Conservation (phyloP, 2,329 filamentous ascomycete species). For the Coleophoma cylindrospora region DNA sequence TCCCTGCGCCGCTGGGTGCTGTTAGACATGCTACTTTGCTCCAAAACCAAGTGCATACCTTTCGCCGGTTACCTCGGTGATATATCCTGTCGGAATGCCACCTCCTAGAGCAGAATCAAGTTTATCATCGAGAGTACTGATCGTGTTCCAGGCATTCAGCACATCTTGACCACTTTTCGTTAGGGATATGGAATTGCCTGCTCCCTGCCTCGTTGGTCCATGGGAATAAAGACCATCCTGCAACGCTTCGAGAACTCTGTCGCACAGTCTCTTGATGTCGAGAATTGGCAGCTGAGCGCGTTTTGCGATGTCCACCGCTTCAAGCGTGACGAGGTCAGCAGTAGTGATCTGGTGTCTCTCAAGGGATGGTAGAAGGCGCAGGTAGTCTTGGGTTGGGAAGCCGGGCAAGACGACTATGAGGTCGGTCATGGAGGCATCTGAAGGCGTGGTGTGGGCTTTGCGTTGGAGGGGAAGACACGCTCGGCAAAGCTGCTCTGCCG, state of each 20-base stretch:
- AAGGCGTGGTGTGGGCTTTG: background rate
- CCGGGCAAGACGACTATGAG: constrained; percentile 75
- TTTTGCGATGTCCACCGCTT: constrained; percentile 77
- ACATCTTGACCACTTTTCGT: constrained; percentile 31
- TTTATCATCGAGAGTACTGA: constrained; percentile 74
- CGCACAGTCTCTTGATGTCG: constrained; percentile 71
- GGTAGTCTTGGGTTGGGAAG: constrained; percentile 67
- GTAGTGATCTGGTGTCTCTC: constrained; percentile 75
- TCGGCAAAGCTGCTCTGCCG: too few species aligned
- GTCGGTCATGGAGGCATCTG: constrained; percentile 67
- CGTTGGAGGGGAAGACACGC: background rate
- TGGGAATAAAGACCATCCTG: constrained; percentile 46
- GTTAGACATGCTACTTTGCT: constrained; percentile 9
- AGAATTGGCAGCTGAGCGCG: constrained; percentile 76
- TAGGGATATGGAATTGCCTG: constrained; percentile 9
- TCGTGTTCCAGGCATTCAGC: constrained; percentile 43
- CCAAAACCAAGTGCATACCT: constrained; percentile 44
- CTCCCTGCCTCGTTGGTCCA: background rate
- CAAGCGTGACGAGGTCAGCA: constrained; percentile 79
- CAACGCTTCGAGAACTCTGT: constrained; percentile 61
- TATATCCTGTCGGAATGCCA: constrained; percentile 73
- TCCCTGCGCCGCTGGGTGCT: constrained; percentile 68
- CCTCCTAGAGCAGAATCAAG: constrained; percentile 71
- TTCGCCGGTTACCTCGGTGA: constrained; percentile 90
- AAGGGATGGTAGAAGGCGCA: constrained; percentile 71